A percentile compares a stretch with the other conserved stretches of the same genome.
Evolutionary conservation across 805 yeast genomes (phyloP).

Genomic region (Wickerhamomyces chambardii): DNA sequence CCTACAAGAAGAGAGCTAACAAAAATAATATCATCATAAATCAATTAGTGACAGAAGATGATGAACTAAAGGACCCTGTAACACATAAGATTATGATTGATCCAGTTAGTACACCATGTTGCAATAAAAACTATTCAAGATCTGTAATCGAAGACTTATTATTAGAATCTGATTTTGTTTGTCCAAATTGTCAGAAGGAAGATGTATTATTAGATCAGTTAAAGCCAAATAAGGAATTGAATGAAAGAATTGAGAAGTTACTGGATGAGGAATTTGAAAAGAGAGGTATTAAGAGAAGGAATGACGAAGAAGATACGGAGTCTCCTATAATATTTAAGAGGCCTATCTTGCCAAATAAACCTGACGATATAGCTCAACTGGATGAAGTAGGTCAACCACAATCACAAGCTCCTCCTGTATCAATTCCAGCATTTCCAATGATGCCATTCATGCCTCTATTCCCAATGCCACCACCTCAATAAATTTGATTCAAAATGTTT

Average conservation of each 20-base stretch:
- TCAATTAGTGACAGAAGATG: slow-evolving; percentile 32
- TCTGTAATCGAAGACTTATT: slow-evolving; percentile 56
- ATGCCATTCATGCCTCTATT: too few species aligned
- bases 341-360: slow-evolving; percentile 5
- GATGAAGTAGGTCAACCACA: slow-evolving; percentile 1
- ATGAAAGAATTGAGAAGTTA: slow-evolving; percentile 42
- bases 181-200: slow-evolving; percentile 76
- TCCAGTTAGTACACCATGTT: slow-evolving; percentile 83
- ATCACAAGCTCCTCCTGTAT: slow-evolving; percentile 1
- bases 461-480: too few species aligned
- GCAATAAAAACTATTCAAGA: slow-evolving; percentile 48
- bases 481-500: too few species aligned
- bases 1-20: slow-evolving; percentile 55
- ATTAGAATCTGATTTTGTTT: slow-evolving; percentile 77
- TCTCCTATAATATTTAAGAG: slow-evolving; percentile 3
- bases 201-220: slow-evolving; percentile 75
- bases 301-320: slow-evolving; percentile 4
- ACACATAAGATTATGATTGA: slow-evolving; percentile 51
- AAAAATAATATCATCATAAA: slow-evolving; percentile 13
- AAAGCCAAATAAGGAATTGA: slow-evolving; percentile 49
- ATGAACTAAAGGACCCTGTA: slow-evolving; percentile 62
- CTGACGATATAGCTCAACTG: too few species aligned
- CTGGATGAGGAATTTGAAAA: slow-evolving; percentile 26
- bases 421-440: slow-evolving; percentile 2
- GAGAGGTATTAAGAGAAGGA: slow-evolving; percentile 18